phyloP scores from a whole-genome alignment of 2,329 filamentous ascomycete genomes.

The Stagonosporopsis chrysanthemi region DNA sequence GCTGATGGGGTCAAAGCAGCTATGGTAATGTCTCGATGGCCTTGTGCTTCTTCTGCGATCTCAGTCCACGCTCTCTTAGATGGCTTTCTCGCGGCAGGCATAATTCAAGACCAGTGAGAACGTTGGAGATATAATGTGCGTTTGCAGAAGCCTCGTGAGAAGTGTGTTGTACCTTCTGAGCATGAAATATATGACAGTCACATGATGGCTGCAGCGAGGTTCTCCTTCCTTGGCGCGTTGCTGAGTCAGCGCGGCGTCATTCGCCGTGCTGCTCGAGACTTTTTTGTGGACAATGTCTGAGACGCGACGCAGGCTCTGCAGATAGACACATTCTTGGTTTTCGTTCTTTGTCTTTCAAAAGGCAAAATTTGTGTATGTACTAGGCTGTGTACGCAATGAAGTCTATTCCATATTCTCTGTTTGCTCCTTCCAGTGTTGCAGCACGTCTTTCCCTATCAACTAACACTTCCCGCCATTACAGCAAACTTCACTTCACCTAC shows the following conservation, averaged over 20 bases:
- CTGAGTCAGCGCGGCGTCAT: conserved; percentile 11
- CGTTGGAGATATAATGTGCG: background rate
- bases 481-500: conserved; percentile 21
- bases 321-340: conserved; percentile 10
- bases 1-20: conserved; percentile 23
- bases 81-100: conserved; percentile 1
- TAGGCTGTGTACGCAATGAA: conserved; percentile 34
- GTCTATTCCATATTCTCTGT: conserved; percentile 32
- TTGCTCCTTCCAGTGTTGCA: conserved; percentile 28
- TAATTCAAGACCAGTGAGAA: background rate
- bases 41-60: conserved; percentile 36
- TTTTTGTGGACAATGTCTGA: conserved; percentile 14
- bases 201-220: background rate
- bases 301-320: conserved; percentile 15
- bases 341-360: conserved; percentile 19
- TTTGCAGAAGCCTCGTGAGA: background rate
- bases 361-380: conserved; percentile 31
- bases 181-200: too few relatives aligned
- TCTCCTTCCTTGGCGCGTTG: background rate
- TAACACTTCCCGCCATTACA: conserved; percentile 26
- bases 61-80: conserved; percentile 32
- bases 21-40: conserved; percentile 38
- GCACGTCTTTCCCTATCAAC: conserved; percentile 30
- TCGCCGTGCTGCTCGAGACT: conserved; percentile 4
- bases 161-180: background rate